These are phyloP conservation scores for Drosera spatulata DNA, from an alignment of 179 eudicot species.

Conservation along the genomic window DNA sequence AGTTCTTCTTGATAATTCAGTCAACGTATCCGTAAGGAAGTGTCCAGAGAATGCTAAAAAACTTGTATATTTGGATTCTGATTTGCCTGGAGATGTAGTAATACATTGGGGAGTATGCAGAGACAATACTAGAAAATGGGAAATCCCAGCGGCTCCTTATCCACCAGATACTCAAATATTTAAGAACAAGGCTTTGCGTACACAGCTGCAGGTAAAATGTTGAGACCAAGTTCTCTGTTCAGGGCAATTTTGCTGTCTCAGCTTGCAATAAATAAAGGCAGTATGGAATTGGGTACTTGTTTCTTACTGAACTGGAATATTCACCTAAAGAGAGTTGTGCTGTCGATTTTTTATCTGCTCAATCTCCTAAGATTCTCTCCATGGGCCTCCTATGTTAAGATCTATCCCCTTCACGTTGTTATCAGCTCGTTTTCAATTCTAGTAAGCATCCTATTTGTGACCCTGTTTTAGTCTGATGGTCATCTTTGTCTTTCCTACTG, in stretches of 20 bases:
- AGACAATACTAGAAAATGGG: constrained; percentile 50
- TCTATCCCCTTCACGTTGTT: background rate
- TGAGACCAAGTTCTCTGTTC: too few species aligned
- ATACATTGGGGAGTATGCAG: constrained; percentile 89
- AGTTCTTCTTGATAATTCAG: constrained; percentile 30
- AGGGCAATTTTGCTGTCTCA: too few species aligned
- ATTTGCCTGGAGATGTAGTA: constrained; percentile 61
- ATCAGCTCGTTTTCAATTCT: background rate
- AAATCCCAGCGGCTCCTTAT: constrained; percentile 63
- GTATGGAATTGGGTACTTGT: too few species aligned
- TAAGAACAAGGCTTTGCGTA: constrained; percentile 80
- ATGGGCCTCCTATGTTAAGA: too few species aligned
- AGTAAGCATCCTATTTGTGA: background rate
- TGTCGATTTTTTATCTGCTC: too few species aligned
- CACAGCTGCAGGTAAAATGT: constrained; percentile 60
- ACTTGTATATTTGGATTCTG: constrained; percentile 58
- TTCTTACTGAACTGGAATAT: too few species aligned
- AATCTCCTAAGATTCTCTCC: too few species aligned
- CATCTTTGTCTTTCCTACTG: background rate
- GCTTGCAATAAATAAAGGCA: too few species aligned
- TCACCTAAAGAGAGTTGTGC: too few species aligned
- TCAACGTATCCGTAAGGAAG: constrained; percentile 44
- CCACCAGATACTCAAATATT: constrained; percentile 59
- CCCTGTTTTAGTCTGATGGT: background rate
- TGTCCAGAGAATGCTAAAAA: constrained; percentile 48